Conservation (phyloP, 2,329 filamentous ascomycete species). For the Cladophialophora psammophila region DNA sequence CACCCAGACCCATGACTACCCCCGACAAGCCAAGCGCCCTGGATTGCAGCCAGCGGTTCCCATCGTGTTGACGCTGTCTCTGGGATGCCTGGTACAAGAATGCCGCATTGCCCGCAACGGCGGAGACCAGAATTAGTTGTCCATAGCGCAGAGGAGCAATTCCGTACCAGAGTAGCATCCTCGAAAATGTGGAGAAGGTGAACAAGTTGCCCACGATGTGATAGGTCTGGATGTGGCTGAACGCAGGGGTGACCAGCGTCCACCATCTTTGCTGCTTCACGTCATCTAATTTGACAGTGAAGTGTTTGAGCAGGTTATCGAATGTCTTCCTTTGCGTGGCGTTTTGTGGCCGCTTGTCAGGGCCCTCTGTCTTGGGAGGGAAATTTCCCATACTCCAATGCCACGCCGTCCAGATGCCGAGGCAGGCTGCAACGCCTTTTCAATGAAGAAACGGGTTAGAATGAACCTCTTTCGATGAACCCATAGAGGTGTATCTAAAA, state of each 20-base stretch:
- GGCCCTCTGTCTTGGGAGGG: not conserved
- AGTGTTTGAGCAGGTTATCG: conserved; percentile 14
- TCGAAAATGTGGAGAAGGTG: conserved; percentile 24
- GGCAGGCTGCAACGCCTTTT: conserved; percentile 1
- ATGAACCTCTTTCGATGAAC: not conserved
- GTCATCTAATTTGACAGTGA: conserved; percentile 17
- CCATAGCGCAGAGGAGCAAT: conserved; percentile 20
- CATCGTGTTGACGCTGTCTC: not conserved
- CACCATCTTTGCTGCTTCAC: conserved; percentile 13
- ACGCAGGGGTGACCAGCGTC: conserved; percentile 29
- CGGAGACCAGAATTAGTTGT: conserved; percentile 23
- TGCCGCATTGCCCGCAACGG: conserved; percentile 18
- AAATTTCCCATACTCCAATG: conserved; percentile 5
- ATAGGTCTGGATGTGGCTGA: conserved; percentile 25
- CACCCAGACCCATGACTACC: conserved; percentile 26
- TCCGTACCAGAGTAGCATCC: conserved; percentile 5
- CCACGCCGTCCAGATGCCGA: conserved; percentile 11
- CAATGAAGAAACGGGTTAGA: not conserved
- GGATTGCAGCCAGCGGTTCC: no score
- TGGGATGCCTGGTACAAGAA: conserved; percentile 2
- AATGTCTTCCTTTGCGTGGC: not conserved
- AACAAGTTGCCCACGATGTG: conserved; percentile 25
- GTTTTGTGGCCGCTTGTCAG: no score
- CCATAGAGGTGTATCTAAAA: not conserved
- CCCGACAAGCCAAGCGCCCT: conserved; percentile 23